Base-by-base conservation (phyloP, 1,284 basidiomycete species). In the Schizophyllum amplum region DNA sequence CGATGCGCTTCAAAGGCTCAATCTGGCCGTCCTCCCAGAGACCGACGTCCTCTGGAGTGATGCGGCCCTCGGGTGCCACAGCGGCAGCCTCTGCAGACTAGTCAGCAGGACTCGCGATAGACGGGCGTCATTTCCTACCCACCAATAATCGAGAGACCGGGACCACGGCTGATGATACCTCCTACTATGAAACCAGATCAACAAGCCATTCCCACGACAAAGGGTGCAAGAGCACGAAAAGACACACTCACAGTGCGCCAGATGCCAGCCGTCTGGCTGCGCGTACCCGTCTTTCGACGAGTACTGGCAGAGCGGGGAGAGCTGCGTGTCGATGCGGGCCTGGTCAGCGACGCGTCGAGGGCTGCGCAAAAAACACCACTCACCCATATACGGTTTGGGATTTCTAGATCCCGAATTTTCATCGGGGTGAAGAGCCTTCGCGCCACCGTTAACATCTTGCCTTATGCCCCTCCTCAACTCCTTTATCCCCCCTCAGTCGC, bases 1-100 rank as follows among this genome's bases (percentile, higher is more conserved):
- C n/a, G n/a, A n/a, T n/a, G n/a, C n/a, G n/a, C n/a, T n/a, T n/a
- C n/a, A 95, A 75, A 0, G 83, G 77, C 3, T 74, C 77, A 51
- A 87, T 82, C 54, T 95, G 92, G 2, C 77, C 78, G 65, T 92
- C 89, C 5, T 78, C 74, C 89, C 90, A 95, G 56, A 94, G 72
- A 0, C 90, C 91, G 20, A 67, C 50, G 55, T 81, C 77, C 55
- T 80, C 67, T 11, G 79, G 75, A 0, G 75, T 72, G 60, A 77
- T 78, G 7, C 79, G 72, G 5, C 80, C 78, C 64, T 90, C 83
- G 0, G 87, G 79, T 0, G 78, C n/a, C n/a, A n/a, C n/a, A n/a
- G n/a, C n/a, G n/a, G n/a, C n/a, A n/a, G n/a, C n/a, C n/a, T n/a
- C n/a, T n/a, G n/a, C n/a, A n/a, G n/a, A n/a, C n/a, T n/a, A n/a